Evolutionary conservation across 2,329 filamentous ascomycete genomes (phyloP).

Genomic region (Colletotrichum sojae): DNA sequence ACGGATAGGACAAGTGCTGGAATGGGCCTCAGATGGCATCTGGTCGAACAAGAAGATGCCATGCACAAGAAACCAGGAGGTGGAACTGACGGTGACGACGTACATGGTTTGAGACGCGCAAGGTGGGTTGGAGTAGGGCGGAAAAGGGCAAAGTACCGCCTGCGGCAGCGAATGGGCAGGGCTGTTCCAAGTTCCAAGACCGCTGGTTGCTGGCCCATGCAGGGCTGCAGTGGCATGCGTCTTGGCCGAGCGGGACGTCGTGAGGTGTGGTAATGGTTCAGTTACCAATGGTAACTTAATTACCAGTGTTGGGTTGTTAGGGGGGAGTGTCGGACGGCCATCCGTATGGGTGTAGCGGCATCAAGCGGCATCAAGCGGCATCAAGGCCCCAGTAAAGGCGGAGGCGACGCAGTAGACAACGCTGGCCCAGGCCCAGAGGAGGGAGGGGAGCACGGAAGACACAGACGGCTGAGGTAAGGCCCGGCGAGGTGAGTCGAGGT

Average conservation of each 20-base stretch:
- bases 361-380: slow-evolving; percentile 33
- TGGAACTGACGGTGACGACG: slow-evolving; percentile 41
- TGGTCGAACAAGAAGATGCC: slow-evolving; percentile 26
- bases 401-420: slow-evolving; percentile 30
- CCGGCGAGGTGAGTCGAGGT: slow-evolving; percentile 15
- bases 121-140: slow-evolving; percentile 38
- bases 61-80: slow-evolving; percentile 38
- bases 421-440: neutral
- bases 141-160: slow-evolving; percentile 39
- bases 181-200: slow-evolving; percentile 40
- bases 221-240: slow-evolving; percentile 40
- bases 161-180: slow-evolving; percentile 39
- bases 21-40: slow-evolving; percentile 40
- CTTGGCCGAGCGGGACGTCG: slow-evolving; percentile 36
- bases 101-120: slow-evolving; percentile 41
- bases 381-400: slow-evolving; percentile 37
- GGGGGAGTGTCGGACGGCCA: slow-evolving; percentile 38
- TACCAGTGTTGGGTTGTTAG: too few species aligned
- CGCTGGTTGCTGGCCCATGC: slow-evolving; percentile 37
- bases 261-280: slow-evolving; percentile 10
- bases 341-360: slow-evolving; percentile 39
- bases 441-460: neutral
- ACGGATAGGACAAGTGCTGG: slow-evolving; percentile 3
- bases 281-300: too few species aligned
- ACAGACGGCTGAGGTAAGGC: slow-evolving; percentile 17